phyloP scores from a whole-genome alignment of 176 grass and related monocot species.

The Musa schizocarpa region DNA sequence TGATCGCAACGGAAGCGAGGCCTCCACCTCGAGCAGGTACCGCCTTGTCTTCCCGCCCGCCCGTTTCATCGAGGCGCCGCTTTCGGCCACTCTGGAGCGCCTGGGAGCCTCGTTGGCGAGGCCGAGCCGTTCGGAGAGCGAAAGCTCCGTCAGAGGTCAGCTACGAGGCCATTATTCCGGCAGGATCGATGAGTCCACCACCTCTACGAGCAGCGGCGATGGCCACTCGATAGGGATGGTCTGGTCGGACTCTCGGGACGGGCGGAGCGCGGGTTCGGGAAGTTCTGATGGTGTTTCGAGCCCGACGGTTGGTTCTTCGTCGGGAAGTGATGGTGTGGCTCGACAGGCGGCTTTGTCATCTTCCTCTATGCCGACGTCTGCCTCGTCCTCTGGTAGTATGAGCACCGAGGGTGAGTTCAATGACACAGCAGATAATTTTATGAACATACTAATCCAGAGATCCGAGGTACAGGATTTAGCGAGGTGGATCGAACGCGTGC shows the following conservation, averaged over 20 bases:
- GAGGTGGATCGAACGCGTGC: slow-evolving; percentile 91
- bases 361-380: slow-evolving; percentile 22
- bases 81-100: slow-evolving; percentile 76
- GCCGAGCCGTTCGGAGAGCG: slow-evolving; percentile 20
- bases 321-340: slow-evolving; percentile 19
- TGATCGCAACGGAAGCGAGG: no score
- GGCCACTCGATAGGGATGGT: no score
- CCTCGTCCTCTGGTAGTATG: not conserved
- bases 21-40: no score
- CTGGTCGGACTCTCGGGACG: no score
- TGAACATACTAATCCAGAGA: slow-evolving; percentile 49
- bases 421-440: slow-evolving; percentile 13
- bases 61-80: slow-evolving; percentile 74
- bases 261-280: no score
- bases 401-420: slow-evolving; percentile 18
- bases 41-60: slow-evolving; percentile 42
- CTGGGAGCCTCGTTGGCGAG: slow-evolving; percentile 59
- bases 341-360: slow-evolving; percentile 14
- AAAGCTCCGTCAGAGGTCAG: no score
- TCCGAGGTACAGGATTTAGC: slow-evolving; percentile 97
- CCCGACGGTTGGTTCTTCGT: slow-evolving; percentile 5
- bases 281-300: not conserved
- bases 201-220: no score
- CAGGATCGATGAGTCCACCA: no score
- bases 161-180: no score